Base-by-base conservation (phyloP, 208 protist species). In the Leishmania tarentolae region DNA sequence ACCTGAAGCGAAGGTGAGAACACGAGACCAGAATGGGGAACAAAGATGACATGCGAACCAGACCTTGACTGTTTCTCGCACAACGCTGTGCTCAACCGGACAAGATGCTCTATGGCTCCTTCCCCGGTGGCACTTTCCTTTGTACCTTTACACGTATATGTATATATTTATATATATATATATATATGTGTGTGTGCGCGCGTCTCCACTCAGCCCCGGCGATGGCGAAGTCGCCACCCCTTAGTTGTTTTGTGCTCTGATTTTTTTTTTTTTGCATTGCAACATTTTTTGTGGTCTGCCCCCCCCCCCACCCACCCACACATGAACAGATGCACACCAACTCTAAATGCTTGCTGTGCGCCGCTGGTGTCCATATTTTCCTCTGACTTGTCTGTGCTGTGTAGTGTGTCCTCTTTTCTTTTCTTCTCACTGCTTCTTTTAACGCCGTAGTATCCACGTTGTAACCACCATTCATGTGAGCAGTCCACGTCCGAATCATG, bases 1-100 rank as follows among this genome's bases (percentile, higher is more conserved):
- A 76, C 56, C 15, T 85, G 63, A 79, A 73, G 69, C 44, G 79
- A 61, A 50, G 77, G 70, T 77, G 50, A 80, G 53, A 74, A 2
- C n/a, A 37, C 19, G 59, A 40, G n/a, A 7, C 56, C 7, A n/a
- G 56, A 4, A 53, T 9, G 13, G 24, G 65, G 28, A 31, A 37
- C 37, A 3, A 28, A 72, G 44, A 72, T n/a, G 11, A 42, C 24
- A 19, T 6, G 3, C 31, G 68, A 6, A 47, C 4, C 11, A 5
- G 24, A 21, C 6, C 19, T 50, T 46, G 7, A 31, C 42, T 13
- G 42, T 47, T 9, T 19, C 19, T 19, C 13, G 4, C 68, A 50
- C 3, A 72, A 24, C 42, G 42, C 8, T 9, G 9, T 31, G 37
- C 24, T 2, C 42, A 8, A 47, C 24, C 37, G 42, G 13, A 7